Evolutionary conservation across 2,329 filamentous ascomycete species (phyloP).

Genomic region (Beauveria scarabaeidicola): DNA sequence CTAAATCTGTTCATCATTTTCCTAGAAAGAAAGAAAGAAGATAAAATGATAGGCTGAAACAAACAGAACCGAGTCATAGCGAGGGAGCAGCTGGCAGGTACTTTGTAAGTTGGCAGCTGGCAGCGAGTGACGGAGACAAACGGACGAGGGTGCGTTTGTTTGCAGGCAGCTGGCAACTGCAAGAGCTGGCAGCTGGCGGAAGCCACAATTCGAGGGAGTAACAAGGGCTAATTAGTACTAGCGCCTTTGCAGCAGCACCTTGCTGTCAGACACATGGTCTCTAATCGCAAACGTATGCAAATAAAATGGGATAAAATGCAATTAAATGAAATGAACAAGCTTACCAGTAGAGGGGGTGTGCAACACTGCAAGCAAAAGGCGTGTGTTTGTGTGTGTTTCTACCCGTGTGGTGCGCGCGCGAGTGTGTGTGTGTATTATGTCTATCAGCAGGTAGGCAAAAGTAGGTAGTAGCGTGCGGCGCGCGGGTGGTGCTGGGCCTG

Average conservation of each 20-base stretch:
- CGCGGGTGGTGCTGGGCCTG: not conserved
- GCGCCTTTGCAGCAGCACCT: not conserved
- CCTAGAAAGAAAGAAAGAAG: not conserved
- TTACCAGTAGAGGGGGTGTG: conserved; percentile 1
- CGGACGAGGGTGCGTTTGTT: not conserved
- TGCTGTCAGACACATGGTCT: not conserved
- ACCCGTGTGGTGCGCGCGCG: not conserved
- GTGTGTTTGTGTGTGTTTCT: conserved; percentile 1
- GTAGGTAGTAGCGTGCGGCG: not conserved
- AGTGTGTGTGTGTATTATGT: conserved; percentile 2
- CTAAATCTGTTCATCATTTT: not conserved
- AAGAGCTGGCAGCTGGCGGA: not conserved
- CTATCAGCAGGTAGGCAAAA: not conserved
- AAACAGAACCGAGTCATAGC: not conserved
- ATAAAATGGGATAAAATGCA: not conserved
- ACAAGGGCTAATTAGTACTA: not conserved
- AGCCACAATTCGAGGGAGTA: not conserved
- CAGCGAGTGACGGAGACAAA: conserved; percentile 1
- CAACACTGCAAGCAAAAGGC: not conserved
- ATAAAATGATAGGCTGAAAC: not conserved
- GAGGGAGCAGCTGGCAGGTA: not conserved
- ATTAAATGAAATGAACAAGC: not conserved
- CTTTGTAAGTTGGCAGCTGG: not conserved
- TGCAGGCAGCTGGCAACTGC: not conserved
- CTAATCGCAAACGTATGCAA: not conserved